Evolutionary conservation across 331 rosid genomes (phyloP).

Genomic region (Acacia pycnantha): DNA sequence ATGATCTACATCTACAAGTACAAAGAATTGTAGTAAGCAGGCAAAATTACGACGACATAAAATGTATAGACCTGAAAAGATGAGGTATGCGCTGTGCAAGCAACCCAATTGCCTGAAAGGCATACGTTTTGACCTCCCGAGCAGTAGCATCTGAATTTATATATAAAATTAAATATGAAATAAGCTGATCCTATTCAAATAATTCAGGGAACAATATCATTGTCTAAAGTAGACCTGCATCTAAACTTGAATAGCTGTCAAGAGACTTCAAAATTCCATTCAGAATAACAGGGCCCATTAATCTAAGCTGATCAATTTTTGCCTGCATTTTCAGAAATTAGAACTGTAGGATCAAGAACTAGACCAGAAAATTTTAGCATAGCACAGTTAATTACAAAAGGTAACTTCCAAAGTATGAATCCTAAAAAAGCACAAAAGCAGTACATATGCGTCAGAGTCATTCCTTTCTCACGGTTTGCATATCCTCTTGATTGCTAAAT

Average conservation of each 20-base stretch:
- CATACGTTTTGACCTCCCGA: slow-evolving; percentile 78
- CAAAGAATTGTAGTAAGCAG: background rate
- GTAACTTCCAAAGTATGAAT: background rate
- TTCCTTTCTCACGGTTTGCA: background rate
- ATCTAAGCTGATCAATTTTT: slow-evolving; percentile 76
- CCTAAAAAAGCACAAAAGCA: background rate
- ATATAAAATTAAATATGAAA: slow-evolving; percentile 27
- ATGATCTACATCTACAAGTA: background rate
- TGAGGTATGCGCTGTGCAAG: slow-evolving; percentile 92
- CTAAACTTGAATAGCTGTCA: slow-evolving; percentile 67
- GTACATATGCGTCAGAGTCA: background rate
- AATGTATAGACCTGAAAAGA: slow-evolving; percentile 71
- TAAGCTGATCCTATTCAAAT: slow-evolving; percentile 21
- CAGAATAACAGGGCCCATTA: slow-evolving; percentile 93
- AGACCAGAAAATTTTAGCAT: background rate
- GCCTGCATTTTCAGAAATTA: slow-evolving; percentile 62
- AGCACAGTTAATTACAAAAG: slow-evolving; percentile 5
- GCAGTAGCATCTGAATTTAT: slow-evolving; percentile 65
- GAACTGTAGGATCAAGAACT: slow-evolving; percentile 21
- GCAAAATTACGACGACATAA: slow-evolving; percentile 4
- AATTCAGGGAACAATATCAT: slow-evolving; percentile 18
- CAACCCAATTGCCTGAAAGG: slow-evolving; percentile 91
- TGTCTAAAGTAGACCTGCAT: slow-evolving; percentile 57
- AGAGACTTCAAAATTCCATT: slow-evolving; percentile 92
- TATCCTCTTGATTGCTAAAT: background rate